Conservation (phyloP, 345 rosid genomes). For the Eucalyptus pauciflora region DNA sequence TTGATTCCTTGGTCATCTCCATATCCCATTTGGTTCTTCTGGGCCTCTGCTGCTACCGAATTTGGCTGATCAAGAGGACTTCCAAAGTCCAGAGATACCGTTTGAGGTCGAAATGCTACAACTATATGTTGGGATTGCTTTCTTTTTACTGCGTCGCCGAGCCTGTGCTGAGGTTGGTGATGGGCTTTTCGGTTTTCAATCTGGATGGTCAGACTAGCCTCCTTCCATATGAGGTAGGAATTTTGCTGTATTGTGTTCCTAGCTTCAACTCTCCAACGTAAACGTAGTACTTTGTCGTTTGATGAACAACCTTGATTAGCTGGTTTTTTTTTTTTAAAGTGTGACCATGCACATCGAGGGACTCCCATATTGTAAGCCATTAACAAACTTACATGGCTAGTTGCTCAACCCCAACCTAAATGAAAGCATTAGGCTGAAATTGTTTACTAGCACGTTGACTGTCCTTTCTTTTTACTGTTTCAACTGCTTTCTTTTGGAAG, state of each 20-base stretch:
- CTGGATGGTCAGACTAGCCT: slow-evolving; percentile 40
- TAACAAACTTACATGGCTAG: not conserved
- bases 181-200: slow-evolving; percentile 55
- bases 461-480: not conserved
- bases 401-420: not conserved
- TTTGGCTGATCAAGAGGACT: slow-evolving; percentile 49
- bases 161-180: slow-evolving; percentile 62
- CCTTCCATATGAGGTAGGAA: slow-evolving; percentile 81
- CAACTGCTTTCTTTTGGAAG: not conserved
- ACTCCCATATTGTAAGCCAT: not conserved
- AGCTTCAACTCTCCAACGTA: not conserved
- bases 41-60: slow-evolving; percentile 58
- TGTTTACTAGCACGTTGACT: not conserved
- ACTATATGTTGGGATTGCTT: slow-evolving; percentile 42
- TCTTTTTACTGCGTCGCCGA: slow-evolving; percentile 60
- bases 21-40: slow-evolving; percentile 64
- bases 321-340: not conserved
- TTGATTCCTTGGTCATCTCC: slow-evolving; percentile 49
- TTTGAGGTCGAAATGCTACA: slow-evolving; percentile 56
- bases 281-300: not conserved
- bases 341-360: not conserved
- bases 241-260: not conserved
- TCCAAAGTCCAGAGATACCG: slow-evolving; percentile 44
- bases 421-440: not conserved
- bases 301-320: not conserved